Conservation (phyloP, 2,329 filamentous ascomycete species). For the Ambrosiella cleistominuta region DNA sequence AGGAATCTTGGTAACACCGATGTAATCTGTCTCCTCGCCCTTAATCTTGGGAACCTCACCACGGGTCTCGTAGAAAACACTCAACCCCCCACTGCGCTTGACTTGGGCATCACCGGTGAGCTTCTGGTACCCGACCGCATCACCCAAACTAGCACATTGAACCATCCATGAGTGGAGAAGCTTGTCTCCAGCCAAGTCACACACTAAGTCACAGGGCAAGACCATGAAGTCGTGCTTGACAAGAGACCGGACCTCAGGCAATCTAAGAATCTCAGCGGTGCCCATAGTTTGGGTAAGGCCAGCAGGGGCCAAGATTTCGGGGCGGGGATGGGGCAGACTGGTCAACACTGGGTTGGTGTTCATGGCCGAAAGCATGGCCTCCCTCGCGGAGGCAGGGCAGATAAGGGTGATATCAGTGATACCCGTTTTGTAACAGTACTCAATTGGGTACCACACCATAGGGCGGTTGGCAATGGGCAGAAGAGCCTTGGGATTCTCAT, state of each 20-base stretch:
- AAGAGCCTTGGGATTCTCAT: conserved; percentile 67
- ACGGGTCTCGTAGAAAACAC: conserved; percentile 83
- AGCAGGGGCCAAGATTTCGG: conserved; percentile 58
- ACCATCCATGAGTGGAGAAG: conserved; percentile 88
- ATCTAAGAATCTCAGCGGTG: conserved; percentile 71
- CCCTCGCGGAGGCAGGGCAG: conserved; percentile 45
- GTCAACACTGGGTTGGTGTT: conserved; percentile 66
- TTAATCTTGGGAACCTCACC: conserved; percentile 52
- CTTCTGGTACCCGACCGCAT: conserved; percentile 33
- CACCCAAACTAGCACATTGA: conserved; percentile 52
- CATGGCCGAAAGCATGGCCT: conserved; percentile 51
- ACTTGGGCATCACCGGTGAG: conserved; percentile 23
- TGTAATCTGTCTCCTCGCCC: conserved; percentile 82
- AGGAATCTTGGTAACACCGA: conserved; percentile 56
- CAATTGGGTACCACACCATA: conserved; percentile 80
- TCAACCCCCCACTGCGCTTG: conserved; percentile 53
- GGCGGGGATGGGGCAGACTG: conserved; percentile 51
- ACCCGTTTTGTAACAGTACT: conserved; percentile 69
- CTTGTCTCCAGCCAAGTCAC: conserved; percentile 67
- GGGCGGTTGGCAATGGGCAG: conserved; percentile 69
- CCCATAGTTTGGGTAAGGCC: conserved; percentile 68
- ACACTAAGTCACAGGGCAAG: conserved; percentile 83
- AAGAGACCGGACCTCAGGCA: conserved; percentile 62
- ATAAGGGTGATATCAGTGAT: conserved; percentile 51
- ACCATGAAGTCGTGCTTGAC: conserved; percentile 79